These are phyloP conservation scores for Fagus sylvatica DNA, from an alignment of 306 rosid species.

Conservation along the genomic window DNA sequence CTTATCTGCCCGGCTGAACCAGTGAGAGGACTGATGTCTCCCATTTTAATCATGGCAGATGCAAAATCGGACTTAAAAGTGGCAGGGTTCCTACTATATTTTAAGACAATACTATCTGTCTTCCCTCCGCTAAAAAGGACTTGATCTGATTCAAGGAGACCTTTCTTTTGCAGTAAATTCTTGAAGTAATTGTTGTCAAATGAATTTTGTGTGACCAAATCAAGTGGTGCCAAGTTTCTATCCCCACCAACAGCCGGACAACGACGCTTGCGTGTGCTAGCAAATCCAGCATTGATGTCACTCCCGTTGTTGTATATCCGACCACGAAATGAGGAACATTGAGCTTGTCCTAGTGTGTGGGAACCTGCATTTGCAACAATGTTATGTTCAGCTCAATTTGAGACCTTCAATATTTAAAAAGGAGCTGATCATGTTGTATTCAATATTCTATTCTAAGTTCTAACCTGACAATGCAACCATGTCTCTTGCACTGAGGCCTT, in stretches of 20 bases:
- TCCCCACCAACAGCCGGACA: neutral
- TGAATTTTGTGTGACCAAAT: slow-evolving; percentile 33
- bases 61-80: slow-evolving; percentile 16
- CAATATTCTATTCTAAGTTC: no score
- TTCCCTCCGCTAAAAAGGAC: slow-evolving; percentile 5
- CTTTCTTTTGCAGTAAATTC: slow-evolving; percentile 35
- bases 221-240: slow-evolving; percentile 26
- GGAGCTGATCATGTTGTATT: no score
- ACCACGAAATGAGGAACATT: neutral
- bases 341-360: slow-evolving; percentile 19
- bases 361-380: neutral
- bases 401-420: no score
- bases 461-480: slow-evolving; percentile 32
- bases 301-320: slow-evolving; percentile 9
- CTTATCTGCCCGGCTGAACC: slow-evolving; percentile 15
- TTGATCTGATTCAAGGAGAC: slow-evolving; percentile 22
- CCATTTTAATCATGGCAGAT: slow-evolving; percentile 8
- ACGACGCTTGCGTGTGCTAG: neutral
- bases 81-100: slow-evolving; percentile 5
- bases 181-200: slow-evolving; percentile 38
- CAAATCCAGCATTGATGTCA: slow-evolving; percentile 12
- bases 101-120: neutral
- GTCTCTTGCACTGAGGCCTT: slow-evolving; percentile 28
- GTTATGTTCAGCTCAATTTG: no score
- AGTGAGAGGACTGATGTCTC: neutral